phyloP scores from a whole-genome alignment of 179 eudicot species.

The Pouteria campechiana region DNA sequence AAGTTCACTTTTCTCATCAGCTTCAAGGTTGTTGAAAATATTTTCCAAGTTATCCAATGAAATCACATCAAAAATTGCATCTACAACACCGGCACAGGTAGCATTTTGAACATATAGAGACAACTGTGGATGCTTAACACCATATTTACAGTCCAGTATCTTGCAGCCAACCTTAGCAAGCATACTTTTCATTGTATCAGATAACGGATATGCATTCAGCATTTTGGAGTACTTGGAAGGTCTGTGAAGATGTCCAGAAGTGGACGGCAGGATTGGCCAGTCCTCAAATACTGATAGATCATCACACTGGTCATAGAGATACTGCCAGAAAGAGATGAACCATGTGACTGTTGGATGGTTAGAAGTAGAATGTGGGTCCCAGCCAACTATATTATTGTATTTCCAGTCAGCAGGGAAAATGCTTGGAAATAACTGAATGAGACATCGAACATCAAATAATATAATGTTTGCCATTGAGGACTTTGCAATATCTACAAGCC shows the following conservation, averaged over 20 bases:
- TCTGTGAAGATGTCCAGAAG: constrained; percentile 74
- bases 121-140: constrained; percentile 71
- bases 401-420: constrained; percentile 87
- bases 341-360: constrained; percentile 58
- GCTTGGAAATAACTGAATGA: constrained; percentile 51
- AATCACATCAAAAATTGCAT: constrained; percentile 55
- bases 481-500: constrained; percentile 66
- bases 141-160: constrained; percentile 48
- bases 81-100: constrained; percentile 62
- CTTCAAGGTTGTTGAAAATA: constrained; percentile 35
- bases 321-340: constrained; percentile 80
- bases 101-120: constrained; percentile 47
- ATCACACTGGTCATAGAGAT: constrained; percentile 54
- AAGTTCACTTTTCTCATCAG: constrained; percentile 73
- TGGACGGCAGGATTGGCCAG: constrained; percentile 92
- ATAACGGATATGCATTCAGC: constrained; percentile 55
- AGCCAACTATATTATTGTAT: constrained; percentile 47
- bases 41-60: constrained; percentile 39
- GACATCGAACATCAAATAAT: constrained; percentile 43
- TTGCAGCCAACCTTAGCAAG: constrained; percentile 87
- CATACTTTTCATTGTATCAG: constrained; percentile 45
- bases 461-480: constrained; percentile 62
- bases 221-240: constrained; percentile 51
- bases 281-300: constrained; percentile 69
- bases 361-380: constrained; percentile 43